These are phyloP conservation scores for Phytophthora meadii DNA, from an alignment of 352 stramenopile genomes.

Conservation along the genomic window DNA sequence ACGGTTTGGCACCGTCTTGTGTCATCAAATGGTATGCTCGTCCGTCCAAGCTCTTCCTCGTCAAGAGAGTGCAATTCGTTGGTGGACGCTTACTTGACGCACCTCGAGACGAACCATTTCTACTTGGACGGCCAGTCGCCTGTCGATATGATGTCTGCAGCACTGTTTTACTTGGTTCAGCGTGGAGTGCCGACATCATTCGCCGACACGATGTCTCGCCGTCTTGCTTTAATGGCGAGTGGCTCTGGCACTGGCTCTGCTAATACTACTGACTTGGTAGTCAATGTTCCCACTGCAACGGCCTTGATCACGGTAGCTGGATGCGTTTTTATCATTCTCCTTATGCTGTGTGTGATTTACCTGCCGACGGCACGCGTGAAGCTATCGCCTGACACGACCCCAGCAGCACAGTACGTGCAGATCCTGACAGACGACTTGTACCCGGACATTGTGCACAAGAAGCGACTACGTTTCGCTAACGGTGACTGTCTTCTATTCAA, in stretches of 20 bases:
- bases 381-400: conserved; percentile 65
- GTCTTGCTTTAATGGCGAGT: conserved; percentile 26
- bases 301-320: conserved; percentile 53
- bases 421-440: conserved; percentile 80
- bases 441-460: conserved; percentile 76
- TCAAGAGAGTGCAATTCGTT: conserved; percentile 23
- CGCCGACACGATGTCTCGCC: conserved; percentile 26
- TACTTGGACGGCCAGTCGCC: conserved; percentile 32
- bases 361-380: conserved; percentile 61
- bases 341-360: conserved; percentile 64
- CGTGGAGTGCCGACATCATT: conserved; percentile 41
- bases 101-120: conserved; percentile 41
- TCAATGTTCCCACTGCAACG: conserved; percentile 51
- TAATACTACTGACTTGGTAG: conserved; percentile 48
- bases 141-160: conserved; percentile 43
- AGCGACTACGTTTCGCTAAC: conserved; percentile 66
- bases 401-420: conserved; percentile 70
- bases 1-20: conserved; percentile 44
- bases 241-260: background rate
- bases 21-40: conserved; percentile 28
- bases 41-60: conserved; percentile 23
- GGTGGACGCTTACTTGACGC: conserved; percentile 51
- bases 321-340: conserved; percentile 57
- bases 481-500: conserved; percentile 71
- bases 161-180: conserved; percentile 63